Evolutionary conservation across 2,329 filamentous ascomycete species (phyloP).

Genomic region (Trichoderma sp.): DNA sequence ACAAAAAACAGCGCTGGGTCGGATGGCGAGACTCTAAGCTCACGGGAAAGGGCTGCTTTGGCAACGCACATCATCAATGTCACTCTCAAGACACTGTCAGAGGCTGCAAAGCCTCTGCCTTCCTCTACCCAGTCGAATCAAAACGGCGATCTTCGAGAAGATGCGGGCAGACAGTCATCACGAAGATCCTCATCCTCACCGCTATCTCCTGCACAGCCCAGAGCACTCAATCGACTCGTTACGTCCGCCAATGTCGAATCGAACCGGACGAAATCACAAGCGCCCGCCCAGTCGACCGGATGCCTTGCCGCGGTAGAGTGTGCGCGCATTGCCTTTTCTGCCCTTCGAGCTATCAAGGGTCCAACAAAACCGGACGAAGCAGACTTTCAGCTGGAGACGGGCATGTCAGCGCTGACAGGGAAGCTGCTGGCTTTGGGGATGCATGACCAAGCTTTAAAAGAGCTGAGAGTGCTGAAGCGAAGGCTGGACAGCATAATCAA

Average conservation of each 20-base stretch:
- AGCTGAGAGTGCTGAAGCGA: slow-evolving; percentile 66
- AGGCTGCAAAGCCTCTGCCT: slow-evolving; percentile 57
- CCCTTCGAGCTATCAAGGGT: slow-evolving; percentile 60
- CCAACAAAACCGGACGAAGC: slow-evolving; percentile 56
- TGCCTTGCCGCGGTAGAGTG: slow-evolving; percentile 67
- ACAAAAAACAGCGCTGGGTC: slow-evolving; percentile 27
- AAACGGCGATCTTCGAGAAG: slow-evolving; percentile 38
- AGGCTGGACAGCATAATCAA: slow-evolving; percentile 51
- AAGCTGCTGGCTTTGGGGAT: slow-evolving; percentile 66
- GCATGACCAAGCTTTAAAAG: slow-evolving; percentile 68
- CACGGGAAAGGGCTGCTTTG: slow-evolving; percentile 62
- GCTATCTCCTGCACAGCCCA: slow-evolving; percentile 62
- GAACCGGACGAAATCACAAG: slow-evolving; percentile 36
- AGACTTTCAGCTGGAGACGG: slow-evolving; percentile 69
- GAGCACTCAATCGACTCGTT: slow-evolving; percentile 60
- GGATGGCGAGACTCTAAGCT: slow-evolving; percentile 33
- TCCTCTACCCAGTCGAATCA: slow-evolving; percentile 36
- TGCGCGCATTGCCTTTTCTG: slow-evolving; percentile 65
- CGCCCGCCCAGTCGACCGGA: slow-evolving; percentile 40
- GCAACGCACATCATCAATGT: slow-evolving; percentile 74
- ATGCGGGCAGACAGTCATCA: slow-evolving; percentile 44
- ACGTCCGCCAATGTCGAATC: slow-evolving; percentile 46
- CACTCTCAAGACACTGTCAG: slow-evolving; percentile 67
- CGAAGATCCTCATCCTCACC: slow-evolving; percentile 59
- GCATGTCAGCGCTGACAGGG: slow-evolving; percentile 68